Conservation (phyloP, 2,329 filamentous ascomycete genomes). For the Rachicladosporium sp. region DNA sequence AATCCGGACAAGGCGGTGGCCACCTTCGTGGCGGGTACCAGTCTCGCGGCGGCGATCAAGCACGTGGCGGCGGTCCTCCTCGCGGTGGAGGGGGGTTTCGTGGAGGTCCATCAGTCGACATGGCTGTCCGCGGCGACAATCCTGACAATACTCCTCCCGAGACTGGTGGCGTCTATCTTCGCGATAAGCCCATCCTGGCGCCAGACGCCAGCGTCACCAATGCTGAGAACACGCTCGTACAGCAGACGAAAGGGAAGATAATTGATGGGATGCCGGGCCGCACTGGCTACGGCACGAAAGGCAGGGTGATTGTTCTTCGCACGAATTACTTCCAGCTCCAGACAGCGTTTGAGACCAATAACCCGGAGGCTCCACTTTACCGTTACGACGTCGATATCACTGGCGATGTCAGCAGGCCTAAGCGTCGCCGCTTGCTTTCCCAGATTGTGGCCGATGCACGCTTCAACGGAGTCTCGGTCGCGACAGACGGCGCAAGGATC, state of each 20-base stretch:
- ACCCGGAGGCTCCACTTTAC: slow-evolving; percentile 19
- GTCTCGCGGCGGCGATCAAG: slow-evolving; percentile 17
- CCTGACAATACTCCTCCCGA: slow-evolving; percentile 10
- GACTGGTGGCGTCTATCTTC: neutral
- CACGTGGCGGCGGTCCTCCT: slow-evolving; percentile 18
- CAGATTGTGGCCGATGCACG: slow-evolving; percentile 27
- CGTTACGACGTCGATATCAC: slow-evolving; percentile 30
- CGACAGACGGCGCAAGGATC: slow-evolving; percentile 30
- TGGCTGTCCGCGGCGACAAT: slow-evolving; percentile 6
- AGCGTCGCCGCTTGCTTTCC: slow-evolving; percentile 37
- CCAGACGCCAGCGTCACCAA: slow-evolving; percentile 15
- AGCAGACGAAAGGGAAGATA: slow-evolving; percentile 13
- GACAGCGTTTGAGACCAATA: slow-evolving; percentile 21
- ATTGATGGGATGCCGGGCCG: slow-evolving; percentile 20
- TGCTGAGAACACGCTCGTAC: slow-evolving; percentile 14
- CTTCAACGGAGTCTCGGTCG: slow-evolving; percentile 21
- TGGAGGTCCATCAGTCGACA: slow-evolving; percentile 8
- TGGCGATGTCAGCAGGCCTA: slow-evolving; percentile 19
- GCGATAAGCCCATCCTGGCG: slow-evolving; percentile 1
- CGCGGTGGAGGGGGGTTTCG: slow-evolving; percentile 13
- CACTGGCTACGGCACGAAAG: slow-evolving; percentile 26
- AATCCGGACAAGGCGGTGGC: slow-evolving; percentile 17
- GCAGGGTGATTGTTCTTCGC: slow-evolving; percentile 26
- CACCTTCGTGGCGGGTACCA: slow-evolving; percentile 13
- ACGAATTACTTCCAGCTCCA: slow-evolving; percentile 32